Evolutionary conservation across 83 land plant genomes (phyloP).

Genomic region (Thuja plicata): DNA sequence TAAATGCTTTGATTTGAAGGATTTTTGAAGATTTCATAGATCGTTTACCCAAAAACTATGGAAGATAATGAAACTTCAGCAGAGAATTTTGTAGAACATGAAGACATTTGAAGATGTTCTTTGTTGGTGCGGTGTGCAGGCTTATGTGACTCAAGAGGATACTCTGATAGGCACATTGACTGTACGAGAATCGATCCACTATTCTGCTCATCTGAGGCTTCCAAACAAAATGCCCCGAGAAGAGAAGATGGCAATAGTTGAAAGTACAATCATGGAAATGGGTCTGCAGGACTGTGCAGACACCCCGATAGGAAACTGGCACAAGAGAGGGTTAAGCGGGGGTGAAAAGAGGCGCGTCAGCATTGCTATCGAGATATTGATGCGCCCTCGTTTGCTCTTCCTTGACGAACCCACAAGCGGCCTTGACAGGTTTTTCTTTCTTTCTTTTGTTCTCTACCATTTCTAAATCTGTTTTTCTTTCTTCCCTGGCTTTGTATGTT

Average conservation of each 20-base stretch:
- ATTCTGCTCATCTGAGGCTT: slow-evolving; percentile 73
- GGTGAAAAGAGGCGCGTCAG: slow-evolving; percentile 83
- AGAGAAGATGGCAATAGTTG: slow-evolving; percentile 51
- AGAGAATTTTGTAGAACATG: too few relatives aligned
- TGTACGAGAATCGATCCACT: slow-evolving; percentile 69
- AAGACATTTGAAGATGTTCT: too few relatives aligned
- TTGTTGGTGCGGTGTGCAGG: slow-evolving; percentile 34
- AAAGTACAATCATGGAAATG: slow-evolving; percentile 65
- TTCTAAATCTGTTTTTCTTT: background rate
- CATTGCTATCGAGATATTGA: slow-evolving; percentile 79
- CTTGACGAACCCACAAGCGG: slow-evolving; percentile 90
- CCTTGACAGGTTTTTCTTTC: slow-evolving; percentile 43
- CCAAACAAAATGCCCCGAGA: slow-evolving; percentile 44
- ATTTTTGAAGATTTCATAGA: too few relatives aligned
- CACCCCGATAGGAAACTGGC: slow-evolving; percentile 75
- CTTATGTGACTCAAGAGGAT: slow-evolving; percentile 90
- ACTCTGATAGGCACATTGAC: slow-evolving; percentile 70
- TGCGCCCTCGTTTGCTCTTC: slow-evolving; percentile 63
- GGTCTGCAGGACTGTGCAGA: slow-evolving; percentile 76
- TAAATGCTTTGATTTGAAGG: too few relatives aligned
- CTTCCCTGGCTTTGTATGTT: background rate
- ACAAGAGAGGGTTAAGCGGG: slow-evolving; percentile 75
- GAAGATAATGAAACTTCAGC: too few relatives aligned
- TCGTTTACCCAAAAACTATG: too few relatives aligned
- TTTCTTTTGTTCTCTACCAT: background rate